A percentile compares a stretch with the other conserved stretches of the same genome.
These are phyloP conservation scores for Zasmidium citrigriseum DNA, from an alignment of 2,329 filamentous ascomycete genomes.

Conservation along the genomic window DNA sequence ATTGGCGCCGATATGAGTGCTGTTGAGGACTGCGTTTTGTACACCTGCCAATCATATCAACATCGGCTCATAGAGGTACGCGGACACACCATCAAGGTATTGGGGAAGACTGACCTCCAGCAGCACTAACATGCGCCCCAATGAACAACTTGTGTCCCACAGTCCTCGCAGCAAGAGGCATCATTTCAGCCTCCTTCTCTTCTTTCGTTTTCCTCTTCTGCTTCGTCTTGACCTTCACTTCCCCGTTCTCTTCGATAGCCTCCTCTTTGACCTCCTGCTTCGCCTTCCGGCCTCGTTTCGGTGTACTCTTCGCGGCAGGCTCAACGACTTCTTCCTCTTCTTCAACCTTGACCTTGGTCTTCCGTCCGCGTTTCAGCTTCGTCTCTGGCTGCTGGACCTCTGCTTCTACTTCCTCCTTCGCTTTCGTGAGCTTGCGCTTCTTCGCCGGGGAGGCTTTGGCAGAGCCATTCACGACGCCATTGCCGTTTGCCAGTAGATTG, in stretches of 20 bases:
- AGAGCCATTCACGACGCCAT: slow-evolving; percentile 9
- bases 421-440: slow-evolving; percentile 24
- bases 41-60: slow-evolving; percentile 60
- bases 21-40: slow-evolving; percentile 72
- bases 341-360: slow-evolving; percentile 15
- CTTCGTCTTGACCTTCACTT: slow-evolving; percentile 21
- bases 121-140: slow-evolving; percentile 87
- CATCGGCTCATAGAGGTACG: not conserved
- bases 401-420: slow-evolving; percentile 10
- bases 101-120: slow-evolving; percentile 66
- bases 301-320: not conserved
- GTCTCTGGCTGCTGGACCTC: slow-evolving; percentile 10
- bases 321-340: slow-evolving; percentile 7
- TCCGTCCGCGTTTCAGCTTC: slow-evolving; percentile 14
- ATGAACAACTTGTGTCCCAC: slow-evolving; percentile 76
- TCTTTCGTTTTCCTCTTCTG: slow-evolving; percentile 59
- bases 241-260: slow-evolving; percentile 11
- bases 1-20: slow-evolving; percentile 65
- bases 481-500: slow-evolving; percentile 13
- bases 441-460: slow-evolving; percentile 13
- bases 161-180: slow-evolving; percentile 71
- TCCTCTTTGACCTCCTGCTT: slow-evolving; percentile 14
- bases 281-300: slow-evolving; percentile 18
- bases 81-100: no score
- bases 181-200: slow-evolving; percentile 56